phyloP scores from a whole-genome alignment of 257 asterid genomes.

The Fraxinus quadrangulata region DNA sequence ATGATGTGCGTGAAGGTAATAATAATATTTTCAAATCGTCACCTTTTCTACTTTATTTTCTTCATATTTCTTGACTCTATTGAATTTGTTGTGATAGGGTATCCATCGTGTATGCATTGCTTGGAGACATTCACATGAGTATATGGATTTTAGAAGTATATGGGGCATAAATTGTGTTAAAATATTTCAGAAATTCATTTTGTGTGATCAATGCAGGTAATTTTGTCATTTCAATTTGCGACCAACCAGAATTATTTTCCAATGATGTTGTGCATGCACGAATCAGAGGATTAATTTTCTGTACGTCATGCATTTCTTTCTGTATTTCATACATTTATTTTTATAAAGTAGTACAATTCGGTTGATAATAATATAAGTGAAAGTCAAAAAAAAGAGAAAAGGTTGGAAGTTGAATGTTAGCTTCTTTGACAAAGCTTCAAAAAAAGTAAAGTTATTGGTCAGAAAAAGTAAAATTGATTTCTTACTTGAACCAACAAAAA shows the following conservation, averaged over 20 bases:
- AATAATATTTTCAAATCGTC: too few relatives aligned
- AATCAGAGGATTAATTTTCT: too few relatives aligned
- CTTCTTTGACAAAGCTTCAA: neutral
- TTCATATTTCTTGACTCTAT: constrained; percentile 17
- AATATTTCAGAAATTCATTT: constrained; percentile 49
- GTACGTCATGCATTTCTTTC: neutral
- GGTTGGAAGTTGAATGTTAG: neutral
- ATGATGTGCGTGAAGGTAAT: too few relatives aligned
- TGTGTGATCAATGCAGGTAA: constrained; percentile 43
- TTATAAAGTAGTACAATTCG: too few relatives aligned
- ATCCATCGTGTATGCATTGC: constrained; percentile 94
- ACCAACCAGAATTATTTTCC: neutral
- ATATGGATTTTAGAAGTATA: constrained; percentile 86
- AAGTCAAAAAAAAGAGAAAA: neutral
- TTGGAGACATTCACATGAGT: constrained; percentile 66
- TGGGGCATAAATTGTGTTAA: constrained; percentile 66
- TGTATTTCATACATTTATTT: neutral
- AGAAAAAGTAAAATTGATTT: too few relatives aligned
- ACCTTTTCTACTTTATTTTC: too few relatives aligned
- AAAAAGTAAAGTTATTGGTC: neutral
- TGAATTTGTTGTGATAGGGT: constrained; percentile 42
- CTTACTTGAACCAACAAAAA: too few relatives aligned
- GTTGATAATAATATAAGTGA: too few relatives aligned
- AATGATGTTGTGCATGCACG: neutral
- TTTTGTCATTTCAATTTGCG: neutral